Evolutionary conservation across 106 monocot genomes (phyloP).

Genomic region (Ottelia alismoides): DNA sequence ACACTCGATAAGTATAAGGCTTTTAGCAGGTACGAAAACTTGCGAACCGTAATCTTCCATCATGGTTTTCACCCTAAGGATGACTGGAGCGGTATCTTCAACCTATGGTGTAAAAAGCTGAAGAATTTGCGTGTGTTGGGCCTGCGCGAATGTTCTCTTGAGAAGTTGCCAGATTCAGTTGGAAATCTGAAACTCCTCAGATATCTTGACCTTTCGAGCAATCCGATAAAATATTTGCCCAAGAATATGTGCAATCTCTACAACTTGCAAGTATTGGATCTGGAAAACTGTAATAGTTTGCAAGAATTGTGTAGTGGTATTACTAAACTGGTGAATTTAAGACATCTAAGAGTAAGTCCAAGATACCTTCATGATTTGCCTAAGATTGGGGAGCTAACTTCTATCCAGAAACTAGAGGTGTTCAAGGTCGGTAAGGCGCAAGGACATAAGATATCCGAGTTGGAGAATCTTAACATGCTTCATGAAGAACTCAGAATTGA

Average conservation of each 20-base stretch:
- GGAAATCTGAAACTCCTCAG: constrained; percentile 8
- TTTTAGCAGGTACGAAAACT: neutral
- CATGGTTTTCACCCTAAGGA: neutral
- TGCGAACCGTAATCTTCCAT: constrained; percentile 12
- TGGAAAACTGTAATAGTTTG: neutral
- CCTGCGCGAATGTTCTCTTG: neutral
- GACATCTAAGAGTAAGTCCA: neutral
- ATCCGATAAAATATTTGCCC: neutral
- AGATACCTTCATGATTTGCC: neutral
- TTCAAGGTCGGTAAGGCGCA: constrained; percentile 3
- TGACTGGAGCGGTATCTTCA: neutral
- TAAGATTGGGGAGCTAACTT: constrained; percentile 1
- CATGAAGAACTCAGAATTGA: constrained; percentile 4
- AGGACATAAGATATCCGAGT: neutral
- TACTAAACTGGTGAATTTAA: constrained; percentile 1
- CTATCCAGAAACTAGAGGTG: neutral
- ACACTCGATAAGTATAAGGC: neutral
- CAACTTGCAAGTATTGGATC: constrained; percentile 9
- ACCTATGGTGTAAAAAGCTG: constrained; percentile 5
- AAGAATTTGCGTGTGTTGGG: constrained; percentile 11
- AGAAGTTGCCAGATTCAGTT: neutral
- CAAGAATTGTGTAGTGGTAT: neutral
- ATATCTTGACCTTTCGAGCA: neutral
- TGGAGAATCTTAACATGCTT: constrained; percentile 9
- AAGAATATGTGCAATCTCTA: constrained; percentile 4